Base-by-base conservation (phyloP, 352 stramenopile genomes). In the Thalassiosira hispida region DNA sequence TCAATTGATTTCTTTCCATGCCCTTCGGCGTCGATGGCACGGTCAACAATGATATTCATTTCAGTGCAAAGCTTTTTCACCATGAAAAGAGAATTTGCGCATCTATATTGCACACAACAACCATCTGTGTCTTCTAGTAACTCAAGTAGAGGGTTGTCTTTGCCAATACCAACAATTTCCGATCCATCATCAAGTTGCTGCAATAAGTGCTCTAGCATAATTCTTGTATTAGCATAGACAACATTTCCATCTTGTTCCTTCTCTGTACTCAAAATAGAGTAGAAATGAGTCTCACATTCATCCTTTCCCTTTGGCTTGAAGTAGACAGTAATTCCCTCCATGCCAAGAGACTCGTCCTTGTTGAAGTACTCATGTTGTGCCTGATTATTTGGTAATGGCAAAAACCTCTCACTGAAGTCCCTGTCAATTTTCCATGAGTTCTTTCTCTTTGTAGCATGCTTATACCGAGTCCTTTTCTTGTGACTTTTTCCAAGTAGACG, bases 171-270 rank as follows among this genome's bases (percentile, higher is more conserved):
- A 9, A 38, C 31, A 3, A 38, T 8, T 8, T 55, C 46, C 3
- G 3, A 3, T 8, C 46, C 46, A 8, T 8, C 46, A 27, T 55
- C 46, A 27, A 55, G n/a, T 8, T 27, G 46, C n/a, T 55, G n/a
- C n/a, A 22, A 27, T 8, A 63, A 12, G 18, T 63, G 1, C 4
- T 63, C 23, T 14, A 63, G 14, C 22, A 63, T 29, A 9, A 63
- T 40, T 16, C 12, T 22, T 14, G 55, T 63, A 42, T 63, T 63
- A 7, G 20, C 14, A 63, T 63, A 63, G 14, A 63, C 55, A 63
- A 63, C 27, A 16, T 29, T 20, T 16, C 55, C 55, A 25, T 63
- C 55, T 25, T 63, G 55, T 42, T 1, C 14, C 2, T 42, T 63
- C 18, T 63, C 20, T 1, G 55, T 63, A 27, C 22, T 20, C 4